Percentiles rank a stretch among this genome's conserved stretches.
phyloP scores from a whole-genome alignment of 176 grass and related monocot species.

The Eremochloa ophiuroides region DNA sequence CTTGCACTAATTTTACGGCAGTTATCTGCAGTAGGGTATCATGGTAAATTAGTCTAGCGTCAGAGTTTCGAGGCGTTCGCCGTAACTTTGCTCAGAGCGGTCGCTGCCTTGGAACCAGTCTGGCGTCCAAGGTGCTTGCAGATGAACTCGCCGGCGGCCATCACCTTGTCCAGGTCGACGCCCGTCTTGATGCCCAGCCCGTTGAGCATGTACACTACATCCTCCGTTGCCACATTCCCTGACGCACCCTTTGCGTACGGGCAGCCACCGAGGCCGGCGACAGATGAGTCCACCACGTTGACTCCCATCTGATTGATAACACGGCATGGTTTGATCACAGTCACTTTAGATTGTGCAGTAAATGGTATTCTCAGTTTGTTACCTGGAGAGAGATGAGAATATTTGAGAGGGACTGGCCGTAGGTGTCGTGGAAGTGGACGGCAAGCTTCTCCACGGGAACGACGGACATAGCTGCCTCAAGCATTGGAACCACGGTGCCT shows the following conservation, averaged over 20 bases:
- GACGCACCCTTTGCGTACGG: slow-evolving; percentile 83
- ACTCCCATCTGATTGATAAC: slow-evolving; percentile 68
- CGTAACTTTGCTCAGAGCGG: slow-evolving; percentile 49
- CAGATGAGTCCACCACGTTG: slow-evolving; percentile 65
- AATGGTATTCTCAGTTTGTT: neutral
- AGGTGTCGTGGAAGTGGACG: slow-evolving; percentile 97
- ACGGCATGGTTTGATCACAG: neutral
- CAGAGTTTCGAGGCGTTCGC: slow-evolving; percentile 49
- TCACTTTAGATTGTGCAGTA: neutral
- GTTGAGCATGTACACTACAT: slow-evolving; percentile 84
- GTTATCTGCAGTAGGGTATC: neutral
- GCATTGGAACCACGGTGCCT: slow-evolving; percentile 79
- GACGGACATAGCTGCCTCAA: slow-evolving; percentile 66
- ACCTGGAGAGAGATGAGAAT: slow-evolving; percentile 91
- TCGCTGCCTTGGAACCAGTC: slow-evolving; percentile 73
- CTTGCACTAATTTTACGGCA: neutral
- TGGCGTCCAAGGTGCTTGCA: slow-evolving; percentile 56
- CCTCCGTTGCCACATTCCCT: slow-evolving; percentile 80
- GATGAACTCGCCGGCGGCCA: slow-evolving; percentile 75
- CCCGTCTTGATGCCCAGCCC: slow-evolving; percentile 67
- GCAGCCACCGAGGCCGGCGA: slow-evolving; percentile 71
- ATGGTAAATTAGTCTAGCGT: neutral
- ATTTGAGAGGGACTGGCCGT: slow-evolving; percentile 86
- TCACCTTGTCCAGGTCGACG: slow-evolving; percentile 66
- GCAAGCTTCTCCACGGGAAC: slow-evolving; percentile 83